Evolutionary conservation across 2,329 filamentous ascomycete species (phyloP).

Genomic region (Acrocalymma vagum): DNA sequence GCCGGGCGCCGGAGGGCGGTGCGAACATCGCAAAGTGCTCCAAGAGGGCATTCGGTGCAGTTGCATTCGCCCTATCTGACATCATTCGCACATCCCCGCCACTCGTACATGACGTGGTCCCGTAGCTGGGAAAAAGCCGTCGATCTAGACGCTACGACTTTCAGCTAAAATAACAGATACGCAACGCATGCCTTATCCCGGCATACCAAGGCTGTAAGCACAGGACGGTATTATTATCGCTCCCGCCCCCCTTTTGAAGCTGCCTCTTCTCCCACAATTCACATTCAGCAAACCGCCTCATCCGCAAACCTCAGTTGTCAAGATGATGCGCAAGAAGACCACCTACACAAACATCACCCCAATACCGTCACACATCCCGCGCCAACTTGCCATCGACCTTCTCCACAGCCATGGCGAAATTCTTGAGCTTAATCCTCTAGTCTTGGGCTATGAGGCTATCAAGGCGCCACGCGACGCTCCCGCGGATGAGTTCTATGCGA

Average conservation of each 20-base stretch:
- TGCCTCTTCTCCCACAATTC: slow-evolving; percentile 3
- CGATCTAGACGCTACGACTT: slow-evolving; percentile 16
- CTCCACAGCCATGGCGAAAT: slow-evolving; percentile 75
- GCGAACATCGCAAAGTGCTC: too few species aligned
- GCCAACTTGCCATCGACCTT: slow-evolving; percentile 76
- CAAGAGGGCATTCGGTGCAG: too few species aligned
- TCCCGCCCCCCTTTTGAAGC: slow-evolving; percentile 2
- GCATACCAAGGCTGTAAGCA: slow-evolving; percentile 12
- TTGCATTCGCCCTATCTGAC: too few species aligned
- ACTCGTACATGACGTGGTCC: too few species aligned
- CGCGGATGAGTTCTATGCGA: slow-evolving; percentile 75
- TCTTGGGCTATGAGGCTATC: slow-evolving; percentile 70
- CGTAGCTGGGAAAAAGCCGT: slow-evolving; percentile 8
- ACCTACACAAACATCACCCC: slow-evolving; percentile 74
- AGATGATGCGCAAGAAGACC: slow-evolving; percentile 64
- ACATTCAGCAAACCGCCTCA: background rate
- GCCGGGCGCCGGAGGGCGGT: too few species aligned
- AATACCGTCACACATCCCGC: slow-evolving; percentile 74
- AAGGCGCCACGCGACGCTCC: slow-evolving; percentile 72
- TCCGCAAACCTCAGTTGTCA: slow-evolving; percentile 21
- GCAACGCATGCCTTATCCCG: background rate
- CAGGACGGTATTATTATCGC: slow-evolving; percentile 5
- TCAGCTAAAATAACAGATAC: slow-evolving; percentile 6
- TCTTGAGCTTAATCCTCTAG: slow-evolving; percentile 75
- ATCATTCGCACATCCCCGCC: too few species aligned